Evolutionary conservation across 768 basidiomycete genomes (phyloP).

Genomic region (Pluteus cervinus): DNA sequence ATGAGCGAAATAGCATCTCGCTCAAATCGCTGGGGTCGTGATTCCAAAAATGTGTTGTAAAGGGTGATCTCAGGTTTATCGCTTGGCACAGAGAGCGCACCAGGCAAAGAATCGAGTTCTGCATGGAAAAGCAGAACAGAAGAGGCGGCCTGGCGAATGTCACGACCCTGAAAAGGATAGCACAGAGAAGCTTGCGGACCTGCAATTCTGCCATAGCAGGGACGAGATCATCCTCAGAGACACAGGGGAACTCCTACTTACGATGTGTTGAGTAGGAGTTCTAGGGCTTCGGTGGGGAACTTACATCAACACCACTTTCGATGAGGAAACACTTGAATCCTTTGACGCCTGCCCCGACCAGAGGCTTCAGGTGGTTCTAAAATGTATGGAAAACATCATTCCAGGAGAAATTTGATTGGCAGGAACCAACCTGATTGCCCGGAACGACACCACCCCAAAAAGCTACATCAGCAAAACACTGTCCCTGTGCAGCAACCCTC

Average conservation of each 20-base stretch:
- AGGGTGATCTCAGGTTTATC: constrained; percentile 34
- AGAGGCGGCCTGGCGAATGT: constrained; percentile 43
- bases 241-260: constrained; percentile 88
- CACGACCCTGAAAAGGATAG: constrained; percentile 6
- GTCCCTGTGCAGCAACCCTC: constrained; percentile 59
- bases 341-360: constrained; percentile 77
- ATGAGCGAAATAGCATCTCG: constrained; percentile 77
- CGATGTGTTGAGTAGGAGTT: constrained; percentile 7
- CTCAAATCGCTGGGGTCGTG: constrained; percentile 80
- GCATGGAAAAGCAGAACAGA: constrained; percentile 90
- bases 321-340: constrained; percentile 98
- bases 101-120: constrained; percentile 51
- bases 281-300: constrained; percentile 8
- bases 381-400: not conserved
- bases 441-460: constrained; percentile 98
- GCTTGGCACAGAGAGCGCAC: not conserved
- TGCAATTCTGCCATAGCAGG: constrained; percentile 70
- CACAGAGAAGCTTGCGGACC: constrained; percentile 31
- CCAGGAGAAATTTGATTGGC: constrained; percentile 1
- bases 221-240: constrained; percentile 61
- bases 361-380: constrained; percentile 67
- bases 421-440: constrained; percentile 63
- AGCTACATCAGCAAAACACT: constrained; percentile 77
- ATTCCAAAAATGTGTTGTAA: constrained; percentile 81
- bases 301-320: constrained; percentile 90